Conservation (phyloP, 768 basidiomycete genomes). For the Mycena leptocephala region DNA sequence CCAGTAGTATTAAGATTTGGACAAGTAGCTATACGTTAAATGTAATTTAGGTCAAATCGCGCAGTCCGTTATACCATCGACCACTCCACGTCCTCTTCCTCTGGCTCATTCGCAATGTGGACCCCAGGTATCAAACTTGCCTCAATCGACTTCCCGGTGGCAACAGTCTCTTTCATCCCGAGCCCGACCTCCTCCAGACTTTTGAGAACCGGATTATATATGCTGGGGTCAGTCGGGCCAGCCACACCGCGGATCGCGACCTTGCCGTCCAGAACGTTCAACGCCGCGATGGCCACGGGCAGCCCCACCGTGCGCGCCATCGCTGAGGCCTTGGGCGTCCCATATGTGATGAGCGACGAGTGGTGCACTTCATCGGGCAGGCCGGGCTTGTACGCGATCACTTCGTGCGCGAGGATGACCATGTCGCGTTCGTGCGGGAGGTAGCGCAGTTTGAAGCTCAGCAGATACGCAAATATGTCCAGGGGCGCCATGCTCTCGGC, state of each 20-base stretch:
- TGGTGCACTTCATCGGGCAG: slow-evolving; percentile 70
- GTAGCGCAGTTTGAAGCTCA: slow-evolving; percentile 83
- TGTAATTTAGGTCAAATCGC: not conserved
- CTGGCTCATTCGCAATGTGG: not conserved
- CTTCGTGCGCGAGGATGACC: slow-evolving; percentile 89
- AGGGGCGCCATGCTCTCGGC: slow-evolving; percentile 65
- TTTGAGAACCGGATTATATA: slow-evolving; percentile 77
- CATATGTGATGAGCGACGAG: slow-evolving; percentile 78
- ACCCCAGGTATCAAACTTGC: slow-evolving; percentile 18
- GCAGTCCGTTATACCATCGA: not conserved
- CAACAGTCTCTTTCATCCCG: slow-evolving; percentile 61
- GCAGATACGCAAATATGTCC: slow-evolving; percentile 82
- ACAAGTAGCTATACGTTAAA: not conserved
- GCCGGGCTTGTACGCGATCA: slow-evolving; percentile 63
- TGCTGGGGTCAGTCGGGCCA: slow-evolving; percentile 73
- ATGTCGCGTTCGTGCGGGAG: slow-evolving; percentile 83
- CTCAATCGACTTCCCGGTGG: slow-evolving; percentile 37
- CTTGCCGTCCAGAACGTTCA: slow-evolving; percentile 78
- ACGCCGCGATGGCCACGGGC: slow-evolving; percentile 88
- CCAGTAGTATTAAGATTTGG: not conserved
- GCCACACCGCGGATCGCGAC: slow-evolving; percentile 71
- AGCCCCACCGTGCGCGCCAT: slow-evolving; percentile 95
- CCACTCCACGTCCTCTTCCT: slow-evolving; percentile 27
- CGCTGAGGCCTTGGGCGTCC: slow-evolving; percentile 72
- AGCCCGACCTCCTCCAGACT: slow-evolving; percentile 71